Conservation (phyloP, 2,329 filamentous ascomycete genomes). For the Scedosporium minutisporum region DNA sequence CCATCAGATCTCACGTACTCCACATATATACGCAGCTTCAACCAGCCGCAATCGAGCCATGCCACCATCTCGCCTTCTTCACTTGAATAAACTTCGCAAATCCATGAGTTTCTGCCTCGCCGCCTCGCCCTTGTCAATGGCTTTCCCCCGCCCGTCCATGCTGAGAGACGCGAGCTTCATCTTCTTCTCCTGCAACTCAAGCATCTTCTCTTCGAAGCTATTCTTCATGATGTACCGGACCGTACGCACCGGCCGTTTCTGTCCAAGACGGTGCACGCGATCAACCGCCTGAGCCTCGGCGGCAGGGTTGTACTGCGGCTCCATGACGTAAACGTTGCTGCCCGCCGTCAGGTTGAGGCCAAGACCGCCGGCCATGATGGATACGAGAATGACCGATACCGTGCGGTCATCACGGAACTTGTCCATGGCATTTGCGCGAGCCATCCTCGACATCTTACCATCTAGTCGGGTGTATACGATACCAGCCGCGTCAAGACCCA, state of each 20-base stretch:
- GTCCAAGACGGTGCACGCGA: slow-evolving; percentile 82
- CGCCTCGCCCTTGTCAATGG: slow-evolving; percentile 39
- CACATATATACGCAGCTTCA: not conserved
- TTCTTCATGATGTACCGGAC: slow-evolving; percentile 80
- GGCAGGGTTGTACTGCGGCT: slow-evolving; percentile 94
- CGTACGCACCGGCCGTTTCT: slow-evolving; percentile 80
- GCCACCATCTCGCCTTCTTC: slow-evolving; percentile 9
- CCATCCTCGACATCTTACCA: slow-evolving; percentile 71
- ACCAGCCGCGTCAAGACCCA: slow-evolving; percentile 58
- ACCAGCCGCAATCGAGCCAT: not conserved
- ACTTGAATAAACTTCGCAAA: slow-evolving; percentile 49
- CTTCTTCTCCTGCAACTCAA: slow-evolving; percentile 85
- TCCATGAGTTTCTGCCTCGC: slow-evolving; percentile 55
- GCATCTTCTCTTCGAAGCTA: slow-evolving; percentile 92
- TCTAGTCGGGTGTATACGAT: slow-evolving; percentile 77
- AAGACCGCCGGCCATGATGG: slow-evolving; percentile 83
- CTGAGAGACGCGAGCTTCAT: slow-evolving; percentile 80
- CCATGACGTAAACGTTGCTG: slow-evolving; percentile 90
- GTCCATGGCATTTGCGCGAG: slow-evolving; percentile 67
- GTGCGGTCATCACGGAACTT: slow-evolving; percentile 62
- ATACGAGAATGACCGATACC: slow-evolving; percentile 78
- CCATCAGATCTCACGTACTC: not conserved
- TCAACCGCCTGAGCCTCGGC: slow-evolving; percentile 92
- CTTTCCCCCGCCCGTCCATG: slow-evolving; percentile 55
- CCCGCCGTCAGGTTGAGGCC: slow-evolving; percentile 84